Evolutionary conservation across 768 basidiomycete genomes (phyloP).

Genomic region (Hygrophorus russula): DNA sequence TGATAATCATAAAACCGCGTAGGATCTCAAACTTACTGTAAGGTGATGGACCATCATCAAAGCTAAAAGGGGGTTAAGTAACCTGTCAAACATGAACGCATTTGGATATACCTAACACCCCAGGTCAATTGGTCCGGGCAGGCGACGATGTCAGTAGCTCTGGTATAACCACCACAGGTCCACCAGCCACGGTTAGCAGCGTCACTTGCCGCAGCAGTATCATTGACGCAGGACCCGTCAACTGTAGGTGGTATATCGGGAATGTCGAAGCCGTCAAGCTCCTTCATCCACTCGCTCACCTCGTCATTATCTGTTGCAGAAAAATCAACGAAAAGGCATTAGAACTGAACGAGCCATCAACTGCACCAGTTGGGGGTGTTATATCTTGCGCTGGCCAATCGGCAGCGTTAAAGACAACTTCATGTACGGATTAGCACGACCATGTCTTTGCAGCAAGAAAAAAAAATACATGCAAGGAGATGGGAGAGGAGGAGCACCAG

Average conservation of each 20-base stretch:
- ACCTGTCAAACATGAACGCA: constrained; percentile 2
- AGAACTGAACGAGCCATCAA: neutral
- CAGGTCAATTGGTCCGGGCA: constrained; percentile 64
- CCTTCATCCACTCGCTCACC: constrained; percentile 67
- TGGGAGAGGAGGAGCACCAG: constrained; percentile 60
- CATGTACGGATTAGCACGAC: neutral
- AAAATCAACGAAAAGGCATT: neutral
- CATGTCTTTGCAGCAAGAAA: neutral
- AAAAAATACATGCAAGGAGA: constrained; percentile 36
- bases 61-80: constrained; percentile 25
- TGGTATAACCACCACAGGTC: constrained; percentile 73
- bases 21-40: constrained; percentile 51
- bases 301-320: constrained; percentile 36
- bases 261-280: constrained; percentile 60
- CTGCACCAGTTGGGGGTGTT: constrained; percentile 46
- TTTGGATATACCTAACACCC: constrained; percentile 47
- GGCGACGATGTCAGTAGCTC: constrained; percentile 47
- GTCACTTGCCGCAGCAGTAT: constrained; percentile 43
- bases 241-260: constrained; percentile 51
- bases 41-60: constrained; percentile 79
- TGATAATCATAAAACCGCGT: constrained; percentile 1
- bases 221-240: constrained; percentile 58
- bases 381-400: constrained; percentile 58
- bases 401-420: constrained; percentile 33
- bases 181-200: constrained; percentile 74